Evolutionary conservation across 768 basidiomycete species (phyloP), one percentile per base, ranked within the genome.

Genomic region (Trametes cinnabarina): DNA sequence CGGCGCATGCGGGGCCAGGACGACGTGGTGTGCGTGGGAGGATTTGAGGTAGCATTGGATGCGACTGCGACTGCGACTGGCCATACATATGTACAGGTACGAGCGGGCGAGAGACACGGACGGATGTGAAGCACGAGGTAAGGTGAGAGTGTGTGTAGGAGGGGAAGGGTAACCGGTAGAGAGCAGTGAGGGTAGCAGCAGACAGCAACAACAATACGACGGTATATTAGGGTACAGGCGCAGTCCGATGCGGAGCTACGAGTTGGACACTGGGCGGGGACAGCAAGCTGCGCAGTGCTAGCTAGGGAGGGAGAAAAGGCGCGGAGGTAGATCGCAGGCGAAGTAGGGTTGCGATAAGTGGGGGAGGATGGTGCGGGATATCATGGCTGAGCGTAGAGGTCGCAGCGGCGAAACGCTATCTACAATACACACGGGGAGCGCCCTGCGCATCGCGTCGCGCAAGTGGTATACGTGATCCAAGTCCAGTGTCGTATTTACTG

Each of bases 221-320:
- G 47, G 48, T 17, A n/a, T 17, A 52, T 53, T 53, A 59, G 58
- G 51, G 51, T 59, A 53, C 50, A 49, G 28, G 37, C 53, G 58
- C 58, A 47, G 58, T 59, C 51, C 51, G 51, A 39, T 53, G 58
- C 51, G 22, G 14, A n/a, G 39, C 30, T 32, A 12, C 30, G 34
- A 3, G 40, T 32, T n/a, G n/a, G n/a, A n/a, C n/a, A n/a, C n/a
- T n/a, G 26, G 4, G 17, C 28, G 4, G 43, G 10, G 17, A 26
- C 14, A 8, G 28, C 22, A 9, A 35, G 17, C 15, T 2, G 22
- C 23, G 7, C 17, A 17, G n/a, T 28, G 55, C 3, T 26, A 23
- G 30, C 25, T 10, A 6, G 30, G 10, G 19, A 30, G 28, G 28
- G 8, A 7, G n/a, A 37, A 22, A 17, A n/a, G 49, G 49, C 19